These are phyloP conservation scores for Colletotrichum cereale DNA, from an alignment of 2,329 filamentous ascomycete genomes.

Conservation along the genomic window DNA sequence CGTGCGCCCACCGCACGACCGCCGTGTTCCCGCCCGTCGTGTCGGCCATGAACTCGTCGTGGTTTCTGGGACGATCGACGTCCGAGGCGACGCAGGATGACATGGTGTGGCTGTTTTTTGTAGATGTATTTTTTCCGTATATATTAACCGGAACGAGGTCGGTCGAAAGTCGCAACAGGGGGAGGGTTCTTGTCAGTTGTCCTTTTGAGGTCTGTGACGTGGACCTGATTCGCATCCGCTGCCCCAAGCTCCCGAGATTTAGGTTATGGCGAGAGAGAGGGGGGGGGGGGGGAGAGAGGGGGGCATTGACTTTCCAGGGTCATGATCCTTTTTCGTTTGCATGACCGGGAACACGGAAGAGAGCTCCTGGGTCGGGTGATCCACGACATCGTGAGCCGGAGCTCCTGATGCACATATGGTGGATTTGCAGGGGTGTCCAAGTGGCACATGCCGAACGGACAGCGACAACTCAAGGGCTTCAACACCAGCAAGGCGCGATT, in stretches of 20 bases:
- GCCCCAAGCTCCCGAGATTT: neutral
- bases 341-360: constrained; percentile 11
- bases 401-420: constrained; percentile 8
- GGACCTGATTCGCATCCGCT: neutral
- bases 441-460: neutral
- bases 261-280: no score
- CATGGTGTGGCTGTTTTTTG: neutral
- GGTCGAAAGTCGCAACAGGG: neutral
- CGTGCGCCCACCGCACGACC: constrained; percentile 15
- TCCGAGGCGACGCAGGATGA: neutral
- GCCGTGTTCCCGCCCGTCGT: neutral
- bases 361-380: neutral
- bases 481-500: neutral
- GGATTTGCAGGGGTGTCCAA: constrained; percentile 10
- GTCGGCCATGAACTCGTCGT: neutral
- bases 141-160: neutral
- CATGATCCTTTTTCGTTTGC: neutral
- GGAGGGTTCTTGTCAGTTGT: neutral
- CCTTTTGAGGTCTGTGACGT: constrained; percentile 1
- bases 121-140: no score
- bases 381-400: constrained; percentile 9
- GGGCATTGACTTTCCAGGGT: neutral
- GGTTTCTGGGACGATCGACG: neutral
- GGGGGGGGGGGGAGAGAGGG: neutral
- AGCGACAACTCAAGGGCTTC: neutral